Base-by-base conservation (phyloP, 208 protist species). In the Naegleria fowleri region DNA sequence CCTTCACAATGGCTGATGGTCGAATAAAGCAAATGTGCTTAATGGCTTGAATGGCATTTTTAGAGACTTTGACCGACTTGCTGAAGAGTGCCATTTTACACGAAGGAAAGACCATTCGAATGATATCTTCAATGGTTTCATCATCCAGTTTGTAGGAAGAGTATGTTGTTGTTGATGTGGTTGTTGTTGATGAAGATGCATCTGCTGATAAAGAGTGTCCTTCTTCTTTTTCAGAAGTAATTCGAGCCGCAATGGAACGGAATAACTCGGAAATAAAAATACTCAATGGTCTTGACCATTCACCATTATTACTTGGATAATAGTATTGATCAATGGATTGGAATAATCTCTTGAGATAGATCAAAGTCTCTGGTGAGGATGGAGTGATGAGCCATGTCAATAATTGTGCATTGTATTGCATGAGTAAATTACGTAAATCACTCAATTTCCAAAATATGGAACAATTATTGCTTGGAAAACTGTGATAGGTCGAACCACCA, bases 291-390 rank as follows among this genome's bases (percentile, higher is more conserved):
- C 13, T 29, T 9, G 33, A 43, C 89, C 89, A 91, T n/a, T 87
- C 33, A 11, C 89, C 89, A 83, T 25, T 22, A 67, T 91, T 91
- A 29, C n/a, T 43, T 43, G 89, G 89, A 19, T 91, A 51, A 83
- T 41, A 91, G 22, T 83, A 91, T 25, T 36, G 29, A 6, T 91
- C 89, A 41, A 91, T 91, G 5, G 83, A 88, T 40, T 86, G 22
- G 29, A 91, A 83, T 67, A 91, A 59, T 87, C 25, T 91, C 25
- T 16, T 59, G 11, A 91, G 25, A 25, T 38, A 67, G 5, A 25
- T 39, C 0, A 89, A 41, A 22, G 29, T 29, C 16, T 89, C n/a
- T 29, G 19, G 2, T 4, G 5, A 6, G 5, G 22, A 36, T 67
- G 41, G 29, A 41, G 5, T 5, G 0, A 89, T n/a, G 5, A 89